Evolutionary conservation across 163 green algal genomes (phyloP).

Genomic region (Volvox carteri): DNA sequence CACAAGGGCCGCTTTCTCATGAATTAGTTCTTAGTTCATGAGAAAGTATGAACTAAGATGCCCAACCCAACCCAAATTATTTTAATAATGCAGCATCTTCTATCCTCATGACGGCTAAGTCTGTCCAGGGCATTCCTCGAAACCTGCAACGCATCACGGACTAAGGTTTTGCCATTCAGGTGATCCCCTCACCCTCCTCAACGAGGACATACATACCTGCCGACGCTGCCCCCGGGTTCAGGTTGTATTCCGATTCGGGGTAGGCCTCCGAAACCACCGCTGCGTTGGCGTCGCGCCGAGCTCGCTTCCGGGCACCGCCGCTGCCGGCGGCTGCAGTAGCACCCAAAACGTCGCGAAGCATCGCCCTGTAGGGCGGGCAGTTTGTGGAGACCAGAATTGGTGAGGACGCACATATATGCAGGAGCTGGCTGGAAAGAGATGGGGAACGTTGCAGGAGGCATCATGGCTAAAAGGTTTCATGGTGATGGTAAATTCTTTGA

Average conservation of each 20-base stretch:
- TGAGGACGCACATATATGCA: neutral
- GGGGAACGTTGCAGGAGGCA: neutral
- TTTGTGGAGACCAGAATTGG: neutral
- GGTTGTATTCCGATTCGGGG: constrained; percentile 86
- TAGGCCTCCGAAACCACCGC: constrained; percentile 80
- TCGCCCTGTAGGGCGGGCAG: constrained; percentile 46
- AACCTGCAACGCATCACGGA: too few relatives aligned
- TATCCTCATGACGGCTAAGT: too few relatives aligned
- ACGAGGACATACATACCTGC: too few relatives aligned
- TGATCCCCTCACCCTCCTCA: too few relatives aligned
- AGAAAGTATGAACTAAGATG: too few relatives aligned
- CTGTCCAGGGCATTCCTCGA: too few relatives aligned
- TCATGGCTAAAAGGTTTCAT: neutral
- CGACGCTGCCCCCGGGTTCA: constrained; percentile 61
- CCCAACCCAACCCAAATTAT: too few relatives aligned
- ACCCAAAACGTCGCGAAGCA: constrained; percentile 60
- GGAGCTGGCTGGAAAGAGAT: neutral
- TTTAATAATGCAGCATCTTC: too few relatives aligned
- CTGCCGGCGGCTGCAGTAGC: neutral
- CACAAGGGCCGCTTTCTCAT: constrained; percentile 42
- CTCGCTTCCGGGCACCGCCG: constrained; percentile 41
- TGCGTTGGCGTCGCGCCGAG: constrained; percentile 35
- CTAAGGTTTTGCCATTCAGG: too few relatives aligned
- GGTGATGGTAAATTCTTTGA: too few relatives aligned
- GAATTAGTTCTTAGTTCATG: too few relatives aligned